Percentiles rank a stretch among this genome's conserved stretches.
These are phyloP conservation scores for Lagenidium giganteum DNA, from an alignment of 352 stramenopile species.

Conservation along the genomic window DNA sequence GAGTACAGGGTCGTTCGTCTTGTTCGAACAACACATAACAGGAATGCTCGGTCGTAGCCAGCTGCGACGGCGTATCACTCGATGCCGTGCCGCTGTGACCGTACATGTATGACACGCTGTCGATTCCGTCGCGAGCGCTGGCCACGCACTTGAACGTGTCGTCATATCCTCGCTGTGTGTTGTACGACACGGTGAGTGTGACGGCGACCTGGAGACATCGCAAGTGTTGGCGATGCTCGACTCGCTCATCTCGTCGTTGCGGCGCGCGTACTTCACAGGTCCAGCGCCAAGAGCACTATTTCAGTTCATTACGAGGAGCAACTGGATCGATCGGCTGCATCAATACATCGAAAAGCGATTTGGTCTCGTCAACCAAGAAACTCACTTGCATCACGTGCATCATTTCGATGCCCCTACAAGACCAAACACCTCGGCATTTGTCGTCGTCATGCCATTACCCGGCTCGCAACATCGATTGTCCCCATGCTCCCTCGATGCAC, in stretches of 20 bases:
- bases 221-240: constrained; percentile 38
- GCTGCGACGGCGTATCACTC: neutral
- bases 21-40: constrained; percentile 1
- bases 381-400: constrained; percentile 4
- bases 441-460: no score
- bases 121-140: constrained; percentile 10
- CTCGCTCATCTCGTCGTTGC: constrained; percentile 13
- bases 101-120: constrained; percentile 18
- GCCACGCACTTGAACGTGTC: constrained; percentile 4
- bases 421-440: no score
- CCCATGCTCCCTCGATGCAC: no score
- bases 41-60: no score
- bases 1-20: constrained; percentile 34
- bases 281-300: neutral
- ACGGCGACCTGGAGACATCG: constrained; percentile 12
- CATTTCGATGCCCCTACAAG: no score
- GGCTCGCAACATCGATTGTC: no score
- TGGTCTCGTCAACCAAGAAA: constrained; percentile 10
- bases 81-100: constrained; percentile 3
- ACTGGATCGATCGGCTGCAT: constrained; percentile 32
- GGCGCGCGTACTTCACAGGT: constrained; percentile 7
- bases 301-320: constrained; percentile 11
- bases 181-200: constrained; percentile 11
- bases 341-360: constrained; percentile 10
- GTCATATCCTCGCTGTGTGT: constrained; percentile 22